These are phyloP conservation scores for Lactarius psammicola DNA, from an alignment of 768 basidiomycete genomes.

Conservation along the genomic window DNA sequence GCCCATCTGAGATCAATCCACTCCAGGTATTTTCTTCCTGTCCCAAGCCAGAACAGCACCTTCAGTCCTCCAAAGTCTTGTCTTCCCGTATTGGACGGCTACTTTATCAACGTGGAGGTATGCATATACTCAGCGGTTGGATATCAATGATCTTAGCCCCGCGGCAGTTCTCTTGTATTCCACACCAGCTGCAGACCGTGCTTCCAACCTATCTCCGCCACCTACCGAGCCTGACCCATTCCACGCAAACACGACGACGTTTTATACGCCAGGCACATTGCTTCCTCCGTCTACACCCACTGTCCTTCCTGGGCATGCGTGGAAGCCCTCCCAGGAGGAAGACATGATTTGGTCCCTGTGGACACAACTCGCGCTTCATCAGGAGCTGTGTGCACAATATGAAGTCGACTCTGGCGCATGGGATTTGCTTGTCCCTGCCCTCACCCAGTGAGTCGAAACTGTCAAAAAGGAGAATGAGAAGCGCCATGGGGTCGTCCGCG, in stretches of 20 bases:
- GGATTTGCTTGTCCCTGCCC: conserved; percentile 65
- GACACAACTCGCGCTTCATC: conserved; percentile 71
- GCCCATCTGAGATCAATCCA: no score
- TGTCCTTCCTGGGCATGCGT: conserved; percentile 41
- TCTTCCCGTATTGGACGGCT: no score
- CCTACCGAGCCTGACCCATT: conserved; percentile 66
- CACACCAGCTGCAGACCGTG: conserved; percentile 25
- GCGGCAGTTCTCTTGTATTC: conserved; percentile 50
- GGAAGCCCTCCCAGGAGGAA: conserved; percentile 68
- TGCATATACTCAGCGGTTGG: no score
- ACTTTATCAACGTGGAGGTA: no score
- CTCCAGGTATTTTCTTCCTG: no score
- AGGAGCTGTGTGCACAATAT: conserved; percentile 72
- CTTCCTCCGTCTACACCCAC: conserved; percentile 59
- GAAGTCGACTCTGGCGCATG: conserved; percentile 71
- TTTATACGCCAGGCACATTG: conserved; percentile 73
- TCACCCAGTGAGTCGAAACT: conserved; percentile 52
- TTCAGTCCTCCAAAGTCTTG: no score
- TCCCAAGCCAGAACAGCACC: no score
- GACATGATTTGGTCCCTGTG: conserved; percentile 69
- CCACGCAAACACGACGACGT: conserved; percentile 66
- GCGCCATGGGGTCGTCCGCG: conserved; percentile 50
- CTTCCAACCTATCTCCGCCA: conserved; percentile 25
- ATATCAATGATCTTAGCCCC: conserved; percentile 73
- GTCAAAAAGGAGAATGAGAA: conserved; percentile 64